Evolutionary conservation across 257 asterid genomes (phyloP).

Genomic region (Gardenia jasminoides): DNA sequence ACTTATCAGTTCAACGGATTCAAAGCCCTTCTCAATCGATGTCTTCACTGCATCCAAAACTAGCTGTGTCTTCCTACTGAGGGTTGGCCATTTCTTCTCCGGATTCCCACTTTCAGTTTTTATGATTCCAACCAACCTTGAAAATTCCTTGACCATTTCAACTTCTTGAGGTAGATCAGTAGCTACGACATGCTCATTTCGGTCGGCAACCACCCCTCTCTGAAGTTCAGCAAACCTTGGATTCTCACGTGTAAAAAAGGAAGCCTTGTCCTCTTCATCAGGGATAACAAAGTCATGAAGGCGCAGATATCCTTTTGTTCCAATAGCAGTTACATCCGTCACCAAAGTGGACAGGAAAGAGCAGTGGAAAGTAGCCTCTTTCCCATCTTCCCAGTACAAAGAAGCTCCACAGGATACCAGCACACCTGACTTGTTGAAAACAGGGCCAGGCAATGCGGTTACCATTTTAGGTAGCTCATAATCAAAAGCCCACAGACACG

Average conservation of each 20-base stretch:
- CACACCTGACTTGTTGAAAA: slow-evolving; percentile 38
- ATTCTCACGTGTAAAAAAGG: slow-evolving; percentile 30
- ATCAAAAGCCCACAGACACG: slow-evolving; percentile 35
- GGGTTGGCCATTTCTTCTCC: slow-evolving; percentile 57
- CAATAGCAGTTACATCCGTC: slow-evolving; percentile 48
- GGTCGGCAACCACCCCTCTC: slow-evolving; percentile 38
- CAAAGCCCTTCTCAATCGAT: slow-evolving; percentile 54
- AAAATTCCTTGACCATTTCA: slow-evolving; percentile 65
- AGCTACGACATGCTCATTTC: slow-evolving; percentile 36
- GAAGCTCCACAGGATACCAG: slow-evolving; percentile 41
- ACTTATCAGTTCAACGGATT: slow-evolving; percentile 39
- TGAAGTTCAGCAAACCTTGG: slow-evolving; percentile 34
- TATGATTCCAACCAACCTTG: slow-evolving; percentile 40
- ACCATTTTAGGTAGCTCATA: slow-evolving; percentile 41
- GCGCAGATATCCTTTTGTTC: slow-evolving; percentile 51
- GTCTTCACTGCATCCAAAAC: slow-evolving; percentile 67
- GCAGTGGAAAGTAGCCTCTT: slow-evolving; percentile 53
- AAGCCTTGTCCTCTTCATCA: slow-evolving; percentile 46
- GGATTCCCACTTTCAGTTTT: slow-evolving; percentile 31
- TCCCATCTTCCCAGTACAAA: slow-evolving; percentile 43
- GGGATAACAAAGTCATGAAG: slow-evolving; percentile 58
- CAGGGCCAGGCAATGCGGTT: slow-evolving; percentile 29
- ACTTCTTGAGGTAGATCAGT: slow-evolving; percentile 76
- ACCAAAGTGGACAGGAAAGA: slow-evolving; percentile 53
- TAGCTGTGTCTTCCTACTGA: slow-evolving; percentile 64